phyloP scores from a whole-genome alignment of 208 protist genomes.

The Leishmania martiniquensis region DNA sequence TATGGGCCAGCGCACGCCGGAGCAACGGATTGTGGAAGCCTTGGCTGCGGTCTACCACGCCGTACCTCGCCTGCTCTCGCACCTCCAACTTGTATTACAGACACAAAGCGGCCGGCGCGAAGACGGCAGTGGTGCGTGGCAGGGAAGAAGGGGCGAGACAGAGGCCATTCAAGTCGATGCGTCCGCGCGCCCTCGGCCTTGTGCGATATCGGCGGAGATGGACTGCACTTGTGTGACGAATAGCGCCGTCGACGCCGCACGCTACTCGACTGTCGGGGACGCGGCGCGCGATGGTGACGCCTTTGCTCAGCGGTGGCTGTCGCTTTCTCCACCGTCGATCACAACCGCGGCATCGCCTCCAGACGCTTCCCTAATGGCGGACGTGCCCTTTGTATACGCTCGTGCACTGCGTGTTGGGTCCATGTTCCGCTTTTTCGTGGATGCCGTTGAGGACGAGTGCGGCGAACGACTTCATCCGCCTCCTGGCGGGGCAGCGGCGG shows the following conservation, averaged over 20 bases:
- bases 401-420: conserved; percentile 8
- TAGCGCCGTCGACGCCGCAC: not conserved
- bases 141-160: not conserved
- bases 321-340: not conserved
- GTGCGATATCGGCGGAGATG: not conserved
- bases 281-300: not conserved
- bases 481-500: not conserved
- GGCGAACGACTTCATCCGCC: not conserved
- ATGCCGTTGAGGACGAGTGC: not conserved
- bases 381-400: not conserved
- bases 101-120: not conserved
- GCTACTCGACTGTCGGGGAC: not conserved
- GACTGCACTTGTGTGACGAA: not conserved
- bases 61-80: conserved; percentile 3
- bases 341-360: not conserved
- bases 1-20: not conserved
- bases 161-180: no score
- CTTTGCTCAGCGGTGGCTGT: conserved; percentile 2
- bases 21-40: not conserved
- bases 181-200: not conserved
- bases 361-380: not conserved
- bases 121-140: not conserved
- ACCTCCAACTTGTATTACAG: not conserved
- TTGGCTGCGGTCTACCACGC: conserved; percentile 12
- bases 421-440: not conserved